A percentile compares a stretch with the other conserved stretches of the same genome.
Evolutionary conservation across 306 rosid species (phyloP).

Genomic region (Corylus americana): DNA sequence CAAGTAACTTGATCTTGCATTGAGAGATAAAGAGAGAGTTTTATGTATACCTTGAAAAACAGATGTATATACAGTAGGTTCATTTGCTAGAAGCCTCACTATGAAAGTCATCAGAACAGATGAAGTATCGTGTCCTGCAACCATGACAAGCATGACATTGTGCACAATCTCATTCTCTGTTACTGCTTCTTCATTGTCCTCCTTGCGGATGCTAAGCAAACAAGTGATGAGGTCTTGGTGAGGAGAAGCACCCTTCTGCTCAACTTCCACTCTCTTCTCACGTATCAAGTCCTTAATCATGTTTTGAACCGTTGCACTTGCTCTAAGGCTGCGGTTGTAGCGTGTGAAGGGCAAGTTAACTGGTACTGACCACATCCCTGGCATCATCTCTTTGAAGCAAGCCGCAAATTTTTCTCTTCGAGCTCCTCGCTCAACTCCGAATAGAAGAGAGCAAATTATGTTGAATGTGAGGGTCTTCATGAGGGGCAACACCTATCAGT

Average conservation of each 20-base stretch:
- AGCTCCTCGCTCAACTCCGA: slow-evolving; percentile 60
- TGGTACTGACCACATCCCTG: slow-evolving; percentile 69
- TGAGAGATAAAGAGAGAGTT: not conserved
- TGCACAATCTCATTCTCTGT: slow-evolving; percentile 68
- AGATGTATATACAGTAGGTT: slow-evolving; percentile 50
- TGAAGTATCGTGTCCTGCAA: slow-evolving; percentile 77
- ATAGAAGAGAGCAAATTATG: slow-evolving; percentile 63
- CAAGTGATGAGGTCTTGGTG: slow-evolving; percentile 61
- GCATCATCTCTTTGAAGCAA: slow-evolving; percentile 49
- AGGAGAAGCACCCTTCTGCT: slow-evolving; percentile 40
- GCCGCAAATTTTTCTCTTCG: slow-evolving; percentile 45
- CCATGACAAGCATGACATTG: slow-evolving; percentile 59
- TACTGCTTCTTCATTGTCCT: slow-evolving; percentile 36
- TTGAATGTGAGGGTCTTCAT: slow-evolving; percentile 79
- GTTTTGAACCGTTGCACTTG: slow-evolving; percentile 49
- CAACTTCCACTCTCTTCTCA: slow-evolving; percentile 42
- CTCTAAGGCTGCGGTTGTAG: slow-evolving; percentile 59
- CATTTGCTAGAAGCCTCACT: slow-evolving; percentile 46
- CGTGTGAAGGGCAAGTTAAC: slow-evolving; percentile 69
- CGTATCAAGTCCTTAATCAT: slow-evolving; percentile 45
- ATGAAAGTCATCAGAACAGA: slow-evolving; percentile 61
- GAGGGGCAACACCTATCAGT: slow-evolving; percentile 60
- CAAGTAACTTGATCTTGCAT: no score
- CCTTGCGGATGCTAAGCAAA: slow-evolving; percentile 51
- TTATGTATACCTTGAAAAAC: slow-evolving; percentile 63